A percentile compares a stretch with the other conserved stretches of the same genome.
phyloP scores from a whole-genome alignment of 2,329 filamentous ascomycete genomes.

The Claviceps pazoutovae region DNA sequence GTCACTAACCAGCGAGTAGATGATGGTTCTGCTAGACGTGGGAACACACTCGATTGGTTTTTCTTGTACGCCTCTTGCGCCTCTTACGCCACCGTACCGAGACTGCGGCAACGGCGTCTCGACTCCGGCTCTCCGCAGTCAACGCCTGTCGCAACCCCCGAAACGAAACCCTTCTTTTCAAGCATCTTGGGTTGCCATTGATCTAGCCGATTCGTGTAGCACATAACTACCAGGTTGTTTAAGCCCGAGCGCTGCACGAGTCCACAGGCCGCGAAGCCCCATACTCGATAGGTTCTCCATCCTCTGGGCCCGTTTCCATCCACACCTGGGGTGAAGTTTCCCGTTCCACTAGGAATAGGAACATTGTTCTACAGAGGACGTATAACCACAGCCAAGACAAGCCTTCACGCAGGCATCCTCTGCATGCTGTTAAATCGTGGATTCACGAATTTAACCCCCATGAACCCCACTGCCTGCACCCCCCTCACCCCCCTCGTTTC shows the following conservation, averaged over 20 bases:
- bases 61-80: neutral
- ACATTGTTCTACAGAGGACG: too few relatives aligned
- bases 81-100: neutral
- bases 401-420: neutral
- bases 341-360: conserved; percentile 2
- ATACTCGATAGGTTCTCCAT: neutral
- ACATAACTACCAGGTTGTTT: conserved; percentile 6
- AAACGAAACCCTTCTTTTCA: conserved; percentile 4
- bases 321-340: conserved; percentile 6
- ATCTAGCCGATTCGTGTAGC: conserved; percentile 10
- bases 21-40: neutral
- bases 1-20: neutral
- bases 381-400: too few relatives aligned
- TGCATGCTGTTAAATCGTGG: neutral
- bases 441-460: neutral
- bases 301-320: neutral
- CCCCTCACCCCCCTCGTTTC: neutral
- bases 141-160: conserved; percentile 1
- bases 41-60: neutral
- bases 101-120: conserved; percentile 1
- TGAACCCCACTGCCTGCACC: neutral
- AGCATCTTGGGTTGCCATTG: conserved; percentile 4
- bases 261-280: conserved; percentile 2
- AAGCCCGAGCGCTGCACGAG: conserved; percentile 9
- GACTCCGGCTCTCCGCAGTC: neutral